Evolutionary conservation across 2,329 filamentous ascomycete genomes (phyloP), one percentile per base, ranked within the genome.

Genomic region (Aspergillus uvarum): DNA sequence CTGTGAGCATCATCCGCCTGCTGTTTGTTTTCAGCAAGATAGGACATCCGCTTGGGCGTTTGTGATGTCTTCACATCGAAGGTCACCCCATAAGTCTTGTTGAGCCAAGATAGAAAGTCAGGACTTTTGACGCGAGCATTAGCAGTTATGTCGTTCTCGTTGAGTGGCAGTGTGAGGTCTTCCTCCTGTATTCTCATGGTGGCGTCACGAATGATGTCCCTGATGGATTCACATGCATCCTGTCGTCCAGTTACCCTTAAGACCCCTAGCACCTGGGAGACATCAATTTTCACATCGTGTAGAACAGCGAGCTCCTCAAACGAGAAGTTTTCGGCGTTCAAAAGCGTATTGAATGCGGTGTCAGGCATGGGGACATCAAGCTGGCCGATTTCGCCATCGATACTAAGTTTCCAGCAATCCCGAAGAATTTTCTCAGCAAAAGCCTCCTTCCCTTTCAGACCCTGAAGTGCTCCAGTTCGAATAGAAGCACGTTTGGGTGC

Each of bases 361-460:
- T 66, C 54, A 7, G 70, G 66, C 14, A 78, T 61, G 16, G 63
- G 67, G 6, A 78, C 65, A 54, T 77, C 74, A 47, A 77, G 54
- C 54, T 76, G 75, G 8, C 76, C 76, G 52, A 71, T 58, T 59
- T 78, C 75, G 24, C 67, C 68, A 14, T 58, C 44, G 31, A 76
- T 59, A 4, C 70, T 71, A 22, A 78, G 63, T 32, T 74, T 60
- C 76, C 76, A 79, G 65, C 71, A 76, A 47, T 77, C 70, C 44
- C 76, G 73, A 51, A 78, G 67, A 35, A 79, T 73, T 35, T 56
- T 69, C 59, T 78, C 75, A 16, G 69, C 69, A 22, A 76, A 55
- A 8, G 68, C 52, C n/a, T 67, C 44, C 52, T 78, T 79, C 3
- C 68, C 68, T 29, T 65, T 70, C 31, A 72, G 59, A 24, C 61